These are phyloP conservation scores for Phalaenopsis aphrodite DNA, from an alignment of 106 monocot genomes.

Conservation along the genomic window DNA sequence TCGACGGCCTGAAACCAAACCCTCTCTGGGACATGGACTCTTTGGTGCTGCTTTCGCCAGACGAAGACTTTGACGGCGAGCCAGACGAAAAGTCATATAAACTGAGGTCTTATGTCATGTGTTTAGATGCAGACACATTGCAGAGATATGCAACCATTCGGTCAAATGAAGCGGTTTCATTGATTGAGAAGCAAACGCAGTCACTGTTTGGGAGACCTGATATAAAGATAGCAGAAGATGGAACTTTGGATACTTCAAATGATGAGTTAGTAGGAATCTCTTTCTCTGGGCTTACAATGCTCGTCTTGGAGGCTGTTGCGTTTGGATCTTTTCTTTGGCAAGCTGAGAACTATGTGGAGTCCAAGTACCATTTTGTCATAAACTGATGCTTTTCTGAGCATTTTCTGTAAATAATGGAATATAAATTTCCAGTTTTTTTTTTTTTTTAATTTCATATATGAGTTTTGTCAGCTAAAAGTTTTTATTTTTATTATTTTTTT, in stretches of 20 bases:
- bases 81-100: slow-evolving; percentile 31
- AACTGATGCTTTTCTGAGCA: slow-evolving; percentile 14
- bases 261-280: slow-evolving; percentile 60
- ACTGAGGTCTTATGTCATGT: slow-evolving; percentile 76
- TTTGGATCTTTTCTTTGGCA: slow-evolving; percentile 94
- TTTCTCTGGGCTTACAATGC: slow-evolving; percentile 52
- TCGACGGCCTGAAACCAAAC: slow-evolving; percentile 51
- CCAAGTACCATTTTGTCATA: slow-evolving; percentile 69
- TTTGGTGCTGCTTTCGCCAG: slow-evolving; percentile 70
- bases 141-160: slow-evolving; percentile 89
- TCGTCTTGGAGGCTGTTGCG: slow-evolving; percentile 81
- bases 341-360: slow-evolving; percentile 72
- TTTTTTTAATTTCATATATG: too few relatives aligned
- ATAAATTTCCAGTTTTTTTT: too few relatives aligned
- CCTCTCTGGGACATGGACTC: slow-evolving; percentile 91
- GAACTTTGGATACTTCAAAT: slow-evolving; percentile 48
- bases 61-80: slow-evolving; percentile 20
- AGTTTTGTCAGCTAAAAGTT: too few relatives aligned
- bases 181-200: slow-evolving; percentile 97
- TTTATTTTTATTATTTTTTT: too few relatives aligned
- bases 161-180: slow-evolving; percentile 67
- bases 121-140: slow-evolving; percentile 84
- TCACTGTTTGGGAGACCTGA: slow-evolving; percentile 86
- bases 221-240: slow-evolving; percentile 64
- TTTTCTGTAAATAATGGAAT: too few relatives aligned